Base-by-base conservation (phyloP, 1,284 basidiomycete species). In the Heterobasidion annosum region DNA sequence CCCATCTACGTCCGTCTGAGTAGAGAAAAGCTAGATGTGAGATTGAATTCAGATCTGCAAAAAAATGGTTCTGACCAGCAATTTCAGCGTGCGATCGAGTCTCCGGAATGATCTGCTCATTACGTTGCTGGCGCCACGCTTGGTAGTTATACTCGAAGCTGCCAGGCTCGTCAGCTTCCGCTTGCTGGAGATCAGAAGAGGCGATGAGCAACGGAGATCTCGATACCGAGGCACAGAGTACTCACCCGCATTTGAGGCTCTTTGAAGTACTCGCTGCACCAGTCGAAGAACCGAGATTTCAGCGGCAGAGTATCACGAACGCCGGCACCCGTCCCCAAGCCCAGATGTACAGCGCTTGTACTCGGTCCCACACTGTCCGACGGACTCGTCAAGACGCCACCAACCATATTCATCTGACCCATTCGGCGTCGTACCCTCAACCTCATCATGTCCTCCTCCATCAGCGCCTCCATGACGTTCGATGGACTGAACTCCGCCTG, bases 221-320 rank as follows among this genome's bases (percentile, higher is more conserved):
- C 16, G 40, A 42, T 59, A 42, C 53, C 42, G 51, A 48, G 18
- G 40, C 18, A 52, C 45, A 40, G 3, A 7, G 15, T 8, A 72
- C 85, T 63, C 63, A 93, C 91, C 74, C 92, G 87, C 94, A 98
- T 97, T 70, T 97, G 96, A 3, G 96, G 94, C 69, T 98, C 95
- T 59, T 91, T 94, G 74, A 98, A 99, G 68, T 98, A 98, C 67
- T 98, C 95, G 64, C 86, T 85, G 57, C 93, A 94, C 92, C 93
- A 98, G 65, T 97, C 94, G 66, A 91, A 99, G 69, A 93, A 95
- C 1, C 83, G 80, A 64, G 91, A 94, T 71, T 93, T 93, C 62
- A 99, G 72, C 0, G 96, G 96, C 57, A 99, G 71, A 8, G 82
- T 77, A 61, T 90, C 85, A 49, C 82, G 73, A 50, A 90, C 81